Evolutionary conservation across 306 rosid genomes (phyloP).

Genomic region (Gastrolobium villosum): DNA sequence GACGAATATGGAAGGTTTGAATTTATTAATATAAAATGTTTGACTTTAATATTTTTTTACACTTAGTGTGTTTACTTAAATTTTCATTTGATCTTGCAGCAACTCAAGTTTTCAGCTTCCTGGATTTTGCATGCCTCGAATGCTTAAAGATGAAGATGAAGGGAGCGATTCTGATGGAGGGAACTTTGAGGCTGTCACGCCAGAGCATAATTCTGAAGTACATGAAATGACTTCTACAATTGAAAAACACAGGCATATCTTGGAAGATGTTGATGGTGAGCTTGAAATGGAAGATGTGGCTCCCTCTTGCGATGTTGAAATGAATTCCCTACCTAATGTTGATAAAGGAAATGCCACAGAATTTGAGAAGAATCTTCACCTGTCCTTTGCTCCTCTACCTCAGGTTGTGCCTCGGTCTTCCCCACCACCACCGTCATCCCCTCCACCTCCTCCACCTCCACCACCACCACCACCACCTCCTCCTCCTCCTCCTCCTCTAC

Average conservation of each 20-base stretch:
- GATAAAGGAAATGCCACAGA: constrained; percentile 50
- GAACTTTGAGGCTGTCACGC: constrained; percentile 95
- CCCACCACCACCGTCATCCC: constrained; percentile 80
- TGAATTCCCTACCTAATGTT: constrained; percentile 58
- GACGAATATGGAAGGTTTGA: constrained; percentile 99
- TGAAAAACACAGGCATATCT: constrained; percentile 85
- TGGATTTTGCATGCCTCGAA: constrained; percentile 93
- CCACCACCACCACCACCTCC: constrained; percentile 40
- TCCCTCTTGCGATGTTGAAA: constrained; percentile 76
- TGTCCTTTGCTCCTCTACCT: constrained; percentile 61
- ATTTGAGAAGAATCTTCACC: constrained; percentile 58
- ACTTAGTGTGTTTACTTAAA: constrained; percentile 38
- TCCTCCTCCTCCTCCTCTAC: constrained; percentile 51
- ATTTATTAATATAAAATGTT: constrained; percentile 35
- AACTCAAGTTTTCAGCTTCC: constrained; percentile 95
- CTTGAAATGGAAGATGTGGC: constrained; percentile 99
- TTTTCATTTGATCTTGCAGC: constrained; percentile 61
- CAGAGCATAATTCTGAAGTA: constrained; percentile 78
- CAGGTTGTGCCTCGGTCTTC: constrained; percentile 69
- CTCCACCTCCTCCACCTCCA: constrained; percentile 77
- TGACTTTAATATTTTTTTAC: background rate
- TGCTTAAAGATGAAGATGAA: constrained; percentile 87
- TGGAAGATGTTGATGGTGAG: constrained; percentile 98
- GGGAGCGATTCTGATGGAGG: constrained; percentile 97
- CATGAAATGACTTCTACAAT: constrained; percentile 54